These are phyloP conservation scores for Cutaneotrichosporon mucoides DNA, from an alignment of 1,284 basidiomycete species.

Conservation along the genomic window DNA sequence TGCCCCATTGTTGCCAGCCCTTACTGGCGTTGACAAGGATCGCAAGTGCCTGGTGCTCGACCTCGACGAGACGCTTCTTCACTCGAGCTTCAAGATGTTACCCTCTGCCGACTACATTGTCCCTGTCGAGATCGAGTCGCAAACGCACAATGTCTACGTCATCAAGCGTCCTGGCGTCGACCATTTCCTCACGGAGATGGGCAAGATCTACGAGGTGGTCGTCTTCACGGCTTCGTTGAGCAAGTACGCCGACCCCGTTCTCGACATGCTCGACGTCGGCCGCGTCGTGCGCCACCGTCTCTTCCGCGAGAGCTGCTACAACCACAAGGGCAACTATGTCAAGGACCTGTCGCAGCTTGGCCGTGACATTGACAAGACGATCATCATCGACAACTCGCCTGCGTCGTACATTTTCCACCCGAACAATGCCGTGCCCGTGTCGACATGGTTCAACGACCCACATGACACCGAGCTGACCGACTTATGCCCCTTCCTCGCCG, in stretches of 20 bases:
- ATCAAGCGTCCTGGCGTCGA: conserved; percentile 98
- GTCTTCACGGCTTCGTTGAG: conserved; percentile 96
- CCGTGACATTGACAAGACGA: conserved; percentile 83
- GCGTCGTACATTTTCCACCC: conserved; percentile 99
- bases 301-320: conserved; percentile 98
- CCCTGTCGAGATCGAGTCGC: conserved; percentile 96
- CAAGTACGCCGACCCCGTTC: conserved; percentile 98
- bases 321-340: conserved; percentile 98
- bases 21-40: conserved; percentile 68
- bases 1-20: conserved; percentile 72
- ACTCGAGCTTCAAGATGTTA: conserved; percentile 93
- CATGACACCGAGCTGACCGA: conserved; percentile 97
- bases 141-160: conserved; percentile 98
- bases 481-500: conserved; percentile 85
- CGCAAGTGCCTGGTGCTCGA: conserved; percentile 92
- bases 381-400: conserved; percentile 98
- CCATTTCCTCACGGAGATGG: conserved; percentile 92
- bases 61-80: conserved; percentile 91
- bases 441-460: conserved; percentile 98
- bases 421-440: conserved; percentile 97
- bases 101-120: conserved; percentile 96
- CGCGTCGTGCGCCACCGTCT: conserved; percentile 90
- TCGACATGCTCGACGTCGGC: conserved; percentile 92
- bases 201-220: conserved; percentile 95
- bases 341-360: conserved; percentile 99